phyloP scores from a whole-genome alignment of 192 early-diverging fungal genomes.

The Backusella westeae region DNA sequence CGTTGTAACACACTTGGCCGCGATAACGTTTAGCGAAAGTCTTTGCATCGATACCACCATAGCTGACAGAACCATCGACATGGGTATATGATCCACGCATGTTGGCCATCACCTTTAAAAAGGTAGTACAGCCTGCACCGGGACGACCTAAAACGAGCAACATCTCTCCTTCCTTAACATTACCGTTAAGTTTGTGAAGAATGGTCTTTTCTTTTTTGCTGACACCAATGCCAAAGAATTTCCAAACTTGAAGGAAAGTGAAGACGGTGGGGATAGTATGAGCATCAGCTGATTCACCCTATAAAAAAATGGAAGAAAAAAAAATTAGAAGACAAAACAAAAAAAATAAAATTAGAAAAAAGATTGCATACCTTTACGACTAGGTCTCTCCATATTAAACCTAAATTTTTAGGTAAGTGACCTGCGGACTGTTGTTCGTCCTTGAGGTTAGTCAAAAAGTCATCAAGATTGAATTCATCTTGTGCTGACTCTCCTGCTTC shows the following conservation, averaged over 20 bases:
- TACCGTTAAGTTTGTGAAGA: constrained; percentile 59
- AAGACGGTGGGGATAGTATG: constrained; percentile 30
- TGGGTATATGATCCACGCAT: constrained; percentile 49
- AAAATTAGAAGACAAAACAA: neutral
- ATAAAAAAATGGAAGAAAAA: neutral
- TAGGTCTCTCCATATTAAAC: constrained; percentile 34
- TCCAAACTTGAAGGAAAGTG: constrained; percentile 27
- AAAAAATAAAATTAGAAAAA: neutral
- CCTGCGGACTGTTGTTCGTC: constrained; percentile 10
- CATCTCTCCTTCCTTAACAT: constrained; percentile 73
- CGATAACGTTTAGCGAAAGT: constrained; percentile 62
- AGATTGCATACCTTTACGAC: constrained; percentile 18
- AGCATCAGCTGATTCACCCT: constrained; percentile 36
- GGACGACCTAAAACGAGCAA: constrained; percentile 67
- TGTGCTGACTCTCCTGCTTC: constrained; percentile 23
- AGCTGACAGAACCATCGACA: constrained; percentile 56
- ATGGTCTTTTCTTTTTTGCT: constrained; percentile 39
- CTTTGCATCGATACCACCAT: constrained; percentile 63
- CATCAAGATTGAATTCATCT: constrained; percentile 30
- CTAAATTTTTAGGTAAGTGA: constrained; percentile 30
- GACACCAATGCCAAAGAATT: constrained; percentile 16
- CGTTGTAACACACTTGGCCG: constrained; percentile 76
- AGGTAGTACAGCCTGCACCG: constrained; percentile 64
- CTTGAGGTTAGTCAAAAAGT: constrained; percentile 17
- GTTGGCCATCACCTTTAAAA: constrained; percentile 64